These are phyloP conservation scores for Chrysoporthe austroafricana DNA, from an alignment of 2,329 filamentous ascomycete species.

Conservation along the genomic window DNA sequence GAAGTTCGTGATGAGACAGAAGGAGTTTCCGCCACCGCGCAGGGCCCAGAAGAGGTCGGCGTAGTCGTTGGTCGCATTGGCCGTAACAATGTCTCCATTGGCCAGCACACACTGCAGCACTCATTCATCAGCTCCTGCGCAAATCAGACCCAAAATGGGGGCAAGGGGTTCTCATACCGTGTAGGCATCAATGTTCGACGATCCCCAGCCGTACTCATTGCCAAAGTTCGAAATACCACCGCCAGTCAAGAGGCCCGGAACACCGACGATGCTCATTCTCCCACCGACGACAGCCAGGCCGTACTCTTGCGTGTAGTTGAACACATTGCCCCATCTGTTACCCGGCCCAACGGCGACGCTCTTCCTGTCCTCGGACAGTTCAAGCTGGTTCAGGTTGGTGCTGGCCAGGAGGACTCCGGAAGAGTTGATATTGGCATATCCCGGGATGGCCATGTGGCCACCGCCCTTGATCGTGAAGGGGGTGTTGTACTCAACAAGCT, in stretches of 20 bases:
- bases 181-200: not conserved
- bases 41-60: constrained; percentile 38
- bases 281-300: constrained; percentile 35
- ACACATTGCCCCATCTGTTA: constrained; percentile 37
- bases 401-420: constrained; percentile 43
- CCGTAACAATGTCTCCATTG: constrained; percentile 33
- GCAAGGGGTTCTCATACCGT: not conserved
- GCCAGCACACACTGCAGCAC: constrained; percentile 31
- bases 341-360: constrained; percentile 39
- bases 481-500: constrained; percentile 28
- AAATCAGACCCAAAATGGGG: too few species aligned
- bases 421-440: constrained; percentile 34
- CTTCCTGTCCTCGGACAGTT: constrained; percentile 35
- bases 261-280: constrained; percentile 36
- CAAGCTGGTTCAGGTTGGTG: constrained; percentile 36
- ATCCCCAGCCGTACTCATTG: constrained; percentile 5
- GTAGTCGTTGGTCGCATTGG: constrained; percentile 32
- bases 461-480: constrained; percentile 37
- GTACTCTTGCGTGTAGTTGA: constrained; percentile 34
- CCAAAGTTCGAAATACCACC: constrained; percentile 41
- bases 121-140: too few species aligned
- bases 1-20: constrained; percentile 39
- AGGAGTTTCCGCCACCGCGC: constrained; percentile 35
- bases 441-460: constrained; percentile 37
- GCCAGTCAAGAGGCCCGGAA: constrained; percentile 36